These are phyloP conservation scores for Acorus gramineus DNA, from an alignment of 106 monocot genomes.

Conservation along the genomic window DNA sequence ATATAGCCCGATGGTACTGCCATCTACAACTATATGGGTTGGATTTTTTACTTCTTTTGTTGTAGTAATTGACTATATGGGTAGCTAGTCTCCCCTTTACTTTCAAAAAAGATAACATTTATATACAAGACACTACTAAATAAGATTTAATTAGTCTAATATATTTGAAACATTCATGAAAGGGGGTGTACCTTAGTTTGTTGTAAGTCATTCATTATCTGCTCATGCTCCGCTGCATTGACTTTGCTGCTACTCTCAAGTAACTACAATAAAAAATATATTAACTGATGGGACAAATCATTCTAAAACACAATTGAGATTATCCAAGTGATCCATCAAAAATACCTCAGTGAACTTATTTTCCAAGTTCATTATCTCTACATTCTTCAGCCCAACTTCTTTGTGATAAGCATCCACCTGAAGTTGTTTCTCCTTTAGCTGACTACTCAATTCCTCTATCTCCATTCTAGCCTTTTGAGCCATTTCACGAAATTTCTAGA, in stretches of 20 bases:
- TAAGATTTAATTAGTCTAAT: no score
- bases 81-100: no score
- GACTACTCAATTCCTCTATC: constrained; percentile 31
- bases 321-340: background rate
- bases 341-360: constrained; percentile 59
- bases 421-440: constrained; percentile 43
- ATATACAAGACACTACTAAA: no score
- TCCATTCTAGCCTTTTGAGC: constrained; percentile 63
- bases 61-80: no score
- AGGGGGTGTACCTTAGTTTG: constrained; percentile 34
- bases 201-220: constrained; percentile 57
- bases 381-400: constrained; percentile 35
- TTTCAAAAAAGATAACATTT: no score
- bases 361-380: constrained; percentile 46
- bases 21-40: no score
- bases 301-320: no score
- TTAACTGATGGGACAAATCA: background rate
- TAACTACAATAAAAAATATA: constrained; percentile 44
- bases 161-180: no score
- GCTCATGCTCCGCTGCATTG: constrained; percentile 40
- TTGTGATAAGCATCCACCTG: constrained; percentile 39
- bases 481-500: constrained; percentile 65
- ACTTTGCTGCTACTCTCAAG: constrained; percentile 47
- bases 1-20: no score
- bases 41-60: no score